Evolutionary conservation across 805 yeast genomes (phyloP).

Genomic region (Zygotorulaspora florentina): DNA sequence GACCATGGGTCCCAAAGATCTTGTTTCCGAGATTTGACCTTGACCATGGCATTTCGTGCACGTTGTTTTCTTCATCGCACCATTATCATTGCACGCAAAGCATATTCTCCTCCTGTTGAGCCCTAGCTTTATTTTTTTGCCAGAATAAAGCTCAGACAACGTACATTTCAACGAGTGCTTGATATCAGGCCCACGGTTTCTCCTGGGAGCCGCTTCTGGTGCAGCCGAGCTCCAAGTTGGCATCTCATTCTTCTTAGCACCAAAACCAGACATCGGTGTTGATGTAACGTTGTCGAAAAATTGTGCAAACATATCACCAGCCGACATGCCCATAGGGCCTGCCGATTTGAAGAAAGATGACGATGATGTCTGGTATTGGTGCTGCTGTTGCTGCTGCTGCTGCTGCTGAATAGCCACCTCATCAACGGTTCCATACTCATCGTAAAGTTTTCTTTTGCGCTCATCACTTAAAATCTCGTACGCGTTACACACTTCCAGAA

Average conservation of each 20-base stretch:
- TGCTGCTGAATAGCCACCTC: conserved; percentile 19
- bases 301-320: conserved; percentile 31
- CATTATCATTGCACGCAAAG: conserved; percentile 47
- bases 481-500: conserved; percentile 61
- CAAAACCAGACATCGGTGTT: conserved; percentile 1
- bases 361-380: background rate
- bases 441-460: conserved; percentile 46
- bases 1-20: conserved; percentile 43
- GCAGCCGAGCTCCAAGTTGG: background rate
- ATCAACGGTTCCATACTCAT: conserved; percentile 42
- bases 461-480: conserved; percentile 57
- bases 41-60: conserved; percentile 42
- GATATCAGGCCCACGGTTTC: conserved; percentile 47
- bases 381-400: conserved; percentile 8
- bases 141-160: conserved; percentile 53
- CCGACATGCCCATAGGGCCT: conserved; percentile 16
- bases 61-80: conserved; percentile 36
- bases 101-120: conserved; percentile 51
- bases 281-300: conserved; percentile 23
- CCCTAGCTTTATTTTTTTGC: conserved; percentile 53
- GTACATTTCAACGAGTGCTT: conserved; percentile 51
- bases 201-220: background rate
- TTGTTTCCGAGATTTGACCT: conserved; percentile 40
- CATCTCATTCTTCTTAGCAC: background rate
- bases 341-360: conserved; percentile 9